phyloP scores from a whole-genome alignment of 495 filamentous ascomycete species.

The Xylaria grammica region DNA sequence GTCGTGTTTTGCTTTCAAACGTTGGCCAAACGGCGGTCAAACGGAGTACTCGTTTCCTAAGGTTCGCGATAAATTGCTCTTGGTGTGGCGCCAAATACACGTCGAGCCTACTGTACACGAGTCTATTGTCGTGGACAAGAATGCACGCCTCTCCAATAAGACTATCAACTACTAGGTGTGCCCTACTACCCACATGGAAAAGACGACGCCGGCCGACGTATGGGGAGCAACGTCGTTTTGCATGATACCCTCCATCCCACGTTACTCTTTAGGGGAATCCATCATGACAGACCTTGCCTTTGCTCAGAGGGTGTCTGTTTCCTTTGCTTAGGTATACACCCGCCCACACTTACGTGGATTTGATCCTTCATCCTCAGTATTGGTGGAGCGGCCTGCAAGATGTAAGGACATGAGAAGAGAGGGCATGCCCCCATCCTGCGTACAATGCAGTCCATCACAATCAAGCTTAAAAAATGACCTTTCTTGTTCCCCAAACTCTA shows the following conservation, averaged over 20 bases:
- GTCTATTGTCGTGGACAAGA: background rate
- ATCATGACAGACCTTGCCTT: background rate
- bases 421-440: background rate
- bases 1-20: background rate
- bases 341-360: slow-evolving; percentile 1
- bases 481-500: background rate
- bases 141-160: slow-evolving; percentile 2
- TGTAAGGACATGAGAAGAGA: background rate
- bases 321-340: slow-evolving; percentile 7
- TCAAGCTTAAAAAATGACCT: background rate
- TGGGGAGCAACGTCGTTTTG: slow-evolving; percentile 4
- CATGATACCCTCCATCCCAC: slow-evolving; percentile 12
- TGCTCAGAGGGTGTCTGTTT: background rate
- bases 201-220: background rate
- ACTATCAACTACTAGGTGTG: background rate
- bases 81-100: background rate
- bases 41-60: background rate
- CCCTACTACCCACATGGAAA: background rate
- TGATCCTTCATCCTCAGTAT: background rate
- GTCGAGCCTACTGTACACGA: background rate
- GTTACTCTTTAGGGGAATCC: slow-evolving; percentile 3
- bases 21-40: background rate
- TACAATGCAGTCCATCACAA: background rate
- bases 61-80: background rate
- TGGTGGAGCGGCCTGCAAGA: background rate